Evolutionary conservation across 495 filamentous ascomycete genomes (phyloP), one percentile per base, ranked within the genome.

Genomic region (Poronia punctata): DNA sequence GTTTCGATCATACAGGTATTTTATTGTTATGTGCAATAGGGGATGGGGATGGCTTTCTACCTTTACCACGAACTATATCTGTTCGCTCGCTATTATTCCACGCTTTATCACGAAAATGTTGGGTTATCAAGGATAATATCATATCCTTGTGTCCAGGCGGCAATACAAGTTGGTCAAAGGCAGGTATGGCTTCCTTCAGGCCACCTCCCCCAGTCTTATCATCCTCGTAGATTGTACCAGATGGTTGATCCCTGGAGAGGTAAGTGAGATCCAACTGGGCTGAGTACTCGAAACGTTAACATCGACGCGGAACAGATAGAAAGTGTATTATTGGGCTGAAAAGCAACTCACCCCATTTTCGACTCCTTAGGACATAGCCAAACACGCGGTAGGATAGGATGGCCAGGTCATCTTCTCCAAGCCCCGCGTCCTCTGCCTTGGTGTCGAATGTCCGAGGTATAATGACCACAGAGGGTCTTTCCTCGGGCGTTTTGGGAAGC

Each of bases 1-100:
- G 11, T 16, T 15, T 18, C 17, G 23, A 20, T n/a, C 18, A 12
- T 8, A 21, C 7, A 4, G 9, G 19, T 15, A 38, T 10, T 25
- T 4, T 7, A 17, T 21, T 21, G 19, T 17, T 17, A 25, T 2
- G 35, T 3, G 21, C 14, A 11, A 9, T 4, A 17, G 11, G 36
- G 9, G 11, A 5, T 5, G 10, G 25, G 17, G 19, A 7, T 16
- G 7, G 2, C n/a, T 21, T 5, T 23, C 7, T 49, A 58, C 67
- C 67, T 59, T 69, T 68, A 0, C 67, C 67, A 2, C 43, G 27
- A 1, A 71, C 53, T 9, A 69, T 56, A 38, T 71, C 67, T 7
- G 58, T 45, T 26, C 64, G 59, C 7, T 53, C 52, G 8, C 53
- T 49, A 7, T 22, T n/a, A 3, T 40, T 35, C 3, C 35, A 39